Evolutionary conservation across 371 early-diverging fungal genomes (phyloP).

Genomic region (Mucor velutinosus): DNA sequence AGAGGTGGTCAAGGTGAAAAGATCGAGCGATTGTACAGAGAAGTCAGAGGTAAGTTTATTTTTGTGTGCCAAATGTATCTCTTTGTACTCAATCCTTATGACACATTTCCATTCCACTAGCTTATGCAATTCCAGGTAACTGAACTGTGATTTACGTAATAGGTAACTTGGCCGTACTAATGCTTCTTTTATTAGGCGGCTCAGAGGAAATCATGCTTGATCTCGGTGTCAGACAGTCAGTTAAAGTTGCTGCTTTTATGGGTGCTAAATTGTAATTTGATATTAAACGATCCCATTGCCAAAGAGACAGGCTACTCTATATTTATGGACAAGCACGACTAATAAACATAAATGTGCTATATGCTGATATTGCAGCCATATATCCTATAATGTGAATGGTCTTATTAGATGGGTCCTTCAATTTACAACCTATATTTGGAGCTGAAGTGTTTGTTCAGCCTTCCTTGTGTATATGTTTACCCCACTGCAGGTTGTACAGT

Average conservation of each 20-base stretch:
- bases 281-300: background rate
- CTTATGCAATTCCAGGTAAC: slow-evolving; percentile 82
- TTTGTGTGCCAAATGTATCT: background rate
- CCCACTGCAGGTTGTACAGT: background rate
- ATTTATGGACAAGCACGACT: too few relatives aligned
- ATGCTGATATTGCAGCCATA: too few relatives aligned
- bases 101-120: slow-evolving; percentile 12
- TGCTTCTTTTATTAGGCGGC: slow-evolving; percentile 33
- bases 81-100: background rate
- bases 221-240: slow-evolving; percentile 75
- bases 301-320: background rate
- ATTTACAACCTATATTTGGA: background rate
- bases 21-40: slow-evolving; percentile 85
- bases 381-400: background rate
- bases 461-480: background rate
- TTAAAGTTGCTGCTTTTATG: slow-evolving; percentile 74
- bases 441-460: background rate
- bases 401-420: background rate
- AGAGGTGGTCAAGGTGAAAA: slow-evolving; percentile 90
- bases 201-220: slow-evolving; percentile 83
- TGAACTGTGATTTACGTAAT: background rate
- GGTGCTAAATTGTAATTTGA: slow-evolving; percentile 55
- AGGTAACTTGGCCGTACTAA: background rate
- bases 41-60: slow-evolving; percentile 49
- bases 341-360: too few relatives aligned